Conservation (phyloP, 2,329 filamentous ascomycete species). For the Ceratocystis lukuohia region DNA sequence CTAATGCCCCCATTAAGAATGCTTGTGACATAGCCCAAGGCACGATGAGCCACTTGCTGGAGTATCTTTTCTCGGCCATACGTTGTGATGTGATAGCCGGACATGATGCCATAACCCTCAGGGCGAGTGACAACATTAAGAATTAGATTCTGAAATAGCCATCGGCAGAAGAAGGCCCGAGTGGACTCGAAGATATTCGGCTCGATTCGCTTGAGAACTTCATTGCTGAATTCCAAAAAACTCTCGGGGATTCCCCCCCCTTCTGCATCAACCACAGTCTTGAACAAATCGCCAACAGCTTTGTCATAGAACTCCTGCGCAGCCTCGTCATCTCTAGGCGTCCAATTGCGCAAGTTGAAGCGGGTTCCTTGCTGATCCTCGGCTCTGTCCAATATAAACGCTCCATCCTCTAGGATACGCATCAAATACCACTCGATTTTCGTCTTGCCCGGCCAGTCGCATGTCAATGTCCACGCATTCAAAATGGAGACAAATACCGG, state of each 20-base stretch:
- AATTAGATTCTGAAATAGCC: conserved; percentile 82
- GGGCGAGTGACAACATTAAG: conserved; percentile 75
- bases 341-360: conserved; percentile 58
- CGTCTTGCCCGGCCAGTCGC: conserved; percentile 77
- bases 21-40: conserved; percentile 66
- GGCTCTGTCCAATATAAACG: conserved; percentile 75
- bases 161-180: conserved; percentile 73
- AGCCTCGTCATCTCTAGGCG: conserved; percentile 64
- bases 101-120: conserved; percentile 66
- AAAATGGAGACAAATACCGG: conserved; percentile 72
- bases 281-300: conserved; percentile 69
- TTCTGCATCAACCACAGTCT: conserved; percentile 72
- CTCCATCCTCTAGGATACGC: conserved; percentile 84
- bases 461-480: conserved; percentile 74
- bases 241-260: conserved; percentile 75
- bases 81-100: conserved; percentile 84
- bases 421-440: conserved; percentile 91
- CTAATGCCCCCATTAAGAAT: conserved; percentile 43
- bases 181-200: conserved; percentile 59
- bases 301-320: conserved; percentile 80
- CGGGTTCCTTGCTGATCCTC: conserved; percentile 63
- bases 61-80: conserved; percentile 74
- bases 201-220: conserved; percentile 66
- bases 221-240: conserved; percentile 70
- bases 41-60: conserved; percentile 66